Conservation (phyloP, 176 grass and related monocot species). For the barley (Hordeum vulgare) region DNA sequence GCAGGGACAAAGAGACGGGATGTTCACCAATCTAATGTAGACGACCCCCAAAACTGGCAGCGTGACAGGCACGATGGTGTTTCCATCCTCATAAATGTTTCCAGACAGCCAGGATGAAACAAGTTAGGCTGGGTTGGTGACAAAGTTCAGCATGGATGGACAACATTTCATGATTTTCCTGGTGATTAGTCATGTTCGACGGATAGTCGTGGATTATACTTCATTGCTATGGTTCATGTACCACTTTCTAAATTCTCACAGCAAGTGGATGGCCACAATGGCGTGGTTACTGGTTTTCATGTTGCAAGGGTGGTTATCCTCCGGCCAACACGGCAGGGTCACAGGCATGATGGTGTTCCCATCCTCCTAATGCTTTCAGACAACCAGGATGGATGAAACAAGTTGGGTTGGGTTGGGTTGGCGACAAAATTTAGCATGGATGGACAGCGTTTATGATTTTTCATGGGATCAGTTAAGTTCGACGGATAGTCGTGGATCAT, state of each 20-base stretch:
- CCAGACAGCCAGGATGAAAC: background rate
- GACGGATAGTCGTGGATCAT: background rate
- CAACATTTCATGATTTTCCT: background rate
- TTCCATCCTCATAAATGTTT: background rate
- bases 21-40: background rate
- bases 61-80: background rate
- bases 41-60: background rate
- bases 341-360: background rate
- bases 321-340: background rate
- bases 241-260: background rate
- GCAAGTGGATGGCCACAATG: background rate
- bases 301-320: background rate
- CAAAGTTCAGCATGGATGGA: background rate
- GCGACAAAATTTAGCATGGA: background rate
- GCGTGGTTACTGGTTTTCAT: background rate
- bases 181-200: background rate
- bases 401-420: background rate
- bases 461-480: background rate
- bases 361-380: background rate
- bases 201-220: background rate
- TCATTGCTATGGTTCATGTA: background rate
- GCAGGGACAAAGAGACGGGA: background rate
- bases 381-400: background rate
- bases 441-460: background rate
- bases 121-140: background rate